Evolutionary conservation across 169 alveolate genomes (phyloP), one percentile per base, ranked within the genome.

Genomic region (Plasmodium adleri): DNA sequence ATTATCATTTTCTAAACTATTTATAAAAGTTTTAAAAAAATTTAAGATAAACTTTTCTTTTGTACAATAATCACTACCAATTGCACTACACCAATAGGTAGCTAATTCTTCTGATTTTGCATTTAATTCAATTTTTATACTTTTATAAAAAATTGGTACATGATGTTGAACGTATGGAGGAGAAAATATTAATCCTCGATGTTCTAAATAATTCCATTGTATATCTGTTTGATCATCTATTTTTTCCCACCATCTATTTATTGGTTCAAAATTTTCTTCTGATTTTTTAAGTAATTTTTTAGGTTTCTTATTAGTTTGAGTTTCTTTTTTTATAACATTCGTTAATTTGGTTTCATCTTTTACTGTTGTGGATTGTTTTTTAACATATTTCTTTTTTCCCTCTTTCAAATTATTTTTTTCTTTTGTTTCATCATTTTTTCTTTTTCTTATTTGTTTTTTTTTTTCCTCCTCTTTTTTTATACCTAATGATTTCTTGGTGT

Each of bases 31-130:
- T 63, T 88, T 74, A 93, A 97, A 96, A 88, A 97, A 98, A 90
- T 98, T 98, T 66, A 95, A 94, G 74, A 94, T 93, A 93, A 98
- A 98, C 47, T 92, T 96, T 47, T 94, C 97, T 88, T 98, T 98
- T 68, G 95, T 93, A 22, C 98, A 98, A 92, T 96, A 98, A 71
- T 98, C 99, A 32, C 98, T 95, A 64, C 98, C 98, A 67, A 96
- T 93, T 22, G 98, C 97, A 72, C 93, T 94, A 39, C 95, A 93
- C 99, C 99, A 99, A 94, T 95, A 98, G 20, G 98, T 98, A n/a
- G 99, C 99, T 15, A 98, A 95, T 92, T 99, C 99, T 90, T 99
- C 99, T 71, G 98, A 94, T 26, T 98, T 98, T 1, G 99, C 98
- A 62, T 97, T 96, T 47, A 99, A 93, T 28, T 90, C 91, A 43